phyloP scores from a whole-genome alignment of 179 eudicot species.

The Corrigiola litoralis region DNA sequence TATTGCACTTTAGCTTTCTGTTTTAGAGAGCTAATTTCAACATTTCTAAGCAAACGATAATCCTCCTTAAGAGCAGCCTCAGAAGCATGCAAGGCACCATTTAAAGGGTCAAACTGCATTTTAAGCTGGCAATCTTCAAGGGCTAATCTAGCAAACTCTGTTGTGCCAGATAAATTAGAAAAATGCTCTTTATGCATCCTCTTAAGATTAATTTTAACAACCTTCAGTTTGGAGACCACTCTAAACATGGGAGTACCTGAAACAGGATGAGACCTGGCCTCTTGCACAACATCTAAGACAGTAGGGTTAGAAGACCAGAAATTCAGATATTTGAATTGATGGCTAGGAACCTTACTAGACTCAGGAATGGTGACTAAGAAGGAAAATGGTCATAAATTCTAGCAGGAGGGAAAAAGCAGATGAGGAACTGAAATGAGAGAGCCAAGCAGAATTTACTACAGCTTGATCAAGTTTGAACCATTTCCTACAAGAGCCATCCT shows the following conservation, averaged over 20 bases:
- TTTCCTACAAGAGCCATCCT: neutral
- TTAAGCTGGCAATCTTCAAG: neutral
- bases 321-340: neutral
- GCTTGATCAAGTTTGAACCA: neutral
- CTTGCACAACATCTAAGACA: no score
- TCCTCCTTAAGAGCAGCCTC: no score
- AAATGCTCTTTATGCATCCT: neutral
- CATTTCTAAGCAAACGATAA: no score
- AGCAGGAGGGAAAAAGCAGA: neutral
- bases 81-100: no score
- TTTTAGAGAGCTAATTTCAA: no score
- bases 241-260: no score
- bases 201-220: no score
- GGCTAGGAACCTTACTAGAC: neutral
- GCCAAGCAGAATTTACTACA: neutral
- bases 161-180: neutral
- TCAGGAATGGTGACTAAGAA: neutral
- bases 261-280: no score
- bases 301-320: no score
- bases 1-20: no score
- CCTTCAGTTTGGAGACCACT: no score
- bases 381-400: neutral
- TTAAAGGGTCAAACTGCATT: no score
- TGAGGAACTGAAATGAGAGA: neutral
- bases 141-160: neutral